Base-by-base conservation (phyloP, 208 protist species). In the Strigomonas galati region DNA sequence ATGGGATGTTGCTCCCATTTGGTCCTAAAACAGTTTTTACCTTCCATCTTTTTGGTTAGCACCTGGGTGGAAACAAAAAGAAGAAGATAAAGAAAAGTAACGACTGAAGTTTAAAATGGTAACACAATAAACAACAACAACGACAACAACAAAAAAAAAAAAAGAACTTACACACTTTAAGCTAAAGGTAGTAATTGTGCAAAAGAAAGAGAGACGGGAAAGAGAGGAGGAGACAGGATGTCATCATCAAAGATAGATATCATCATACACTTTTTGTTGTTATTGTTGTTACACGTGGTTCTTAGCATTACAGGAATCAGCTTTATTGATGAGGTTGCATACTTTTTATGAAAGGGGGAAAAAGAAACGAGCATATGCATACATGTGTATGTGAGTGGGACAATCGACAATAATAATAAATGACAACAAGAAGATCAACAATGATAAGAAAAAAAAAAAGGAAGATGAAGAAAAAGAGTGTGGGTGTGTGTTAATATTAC, bases 21-120 rank as follows among this genome's bases (percentile, higher is more conserved):
- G 48, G 81, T 91, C 35, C 87, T 81, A 66, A 96, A 96, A 65
- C 85, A 93, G 63, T 93, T 96, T 55, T 91, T 92, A 14, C 91
- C 91, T 57, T 93, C 85, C 85, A 96, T 95, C 15, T 15, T 1
- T 23, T 1, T 48, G n/a, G 52, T 28, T 27, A 30, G 24, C 7
- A 12, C 6, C 21, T 28, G 21, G 30, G 30, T 31, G 26, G 35
- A 10, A 40, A 14, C 4, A 40, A 10, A 4, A 10, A 10, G 10
- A 40, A 40, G 35, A 40, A 21, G 15, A 24, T 26, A 2, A 26
- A 14, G 10, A 30, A 62, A 19, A 1, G 26, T 9, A 46, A n/a
- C 37, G 14, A n/a, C 30, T 27, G 9, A 27, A 53, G n/a, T 17
- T 9, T 17, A 53, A 17, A 7, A 53, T 53, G 19, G 5, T 17